Evolutionary conservation across 805 yeast genomes (phyloP), one percentile per base, ranked within the genome.

Genomic region (Yamadazyma phyllophila): DNA sequence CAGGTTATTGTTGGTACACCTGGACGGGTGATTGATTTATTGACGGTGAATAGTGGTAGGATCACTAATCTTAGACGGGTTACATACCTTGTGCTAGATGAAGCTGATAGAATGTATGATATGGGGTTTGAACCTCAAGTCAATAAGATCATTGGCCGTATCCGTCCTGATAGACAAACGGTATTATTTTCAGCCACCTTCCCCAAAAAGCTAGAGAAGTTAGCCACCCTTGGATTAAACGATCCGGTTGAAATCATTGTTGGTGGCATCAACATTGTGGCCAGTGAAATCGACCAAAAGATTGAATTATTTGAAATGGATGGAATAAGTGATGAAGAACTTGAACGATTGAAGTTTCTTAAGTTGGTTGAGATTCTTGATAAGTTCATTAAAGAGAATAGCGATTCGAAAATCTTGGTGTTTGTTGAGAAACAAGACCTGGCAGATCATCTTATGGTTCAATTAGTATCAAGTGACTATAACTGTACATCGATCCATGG

Each of bases 61-160:
- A 79, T 90, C 1, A 73, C 86, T 2, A 83, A 81, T 49, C 69
- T 94, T 6, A 67, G 71, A 26, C 68, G 91, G 36, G 81, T 86
- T 5, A 83, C 96, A 0, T 89, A 83, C 62, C 74, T 89, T n/a
- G 95, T 91, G 0, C 68, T 94, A 48, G 99, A 94, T 61, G 99
- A 94, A 60, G 97, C 98, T 1, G 99, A 94, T 64, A 69, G 99
- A 51, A 83, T 94, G 86, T 92, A 92, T 67, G 99, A 94, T 62
- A 71, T 94, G 77, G 99, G 99, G 1, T 94, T 94, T 66, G 98
- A 89, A 56, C 98, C 99, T 0, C 99, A 94, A 60, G 89, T 94
- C 3, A 81, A 78, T 54, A 88, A 88, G 56, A 84, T 94, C 16
- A 73, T 90, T 59, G 73, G 78, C 12, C 85, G 85, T 31, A 74